Conservation (phyloP, 2,329 filamentous ascomycete genomes). For the Sphaerulina vaccinii region DNA sequence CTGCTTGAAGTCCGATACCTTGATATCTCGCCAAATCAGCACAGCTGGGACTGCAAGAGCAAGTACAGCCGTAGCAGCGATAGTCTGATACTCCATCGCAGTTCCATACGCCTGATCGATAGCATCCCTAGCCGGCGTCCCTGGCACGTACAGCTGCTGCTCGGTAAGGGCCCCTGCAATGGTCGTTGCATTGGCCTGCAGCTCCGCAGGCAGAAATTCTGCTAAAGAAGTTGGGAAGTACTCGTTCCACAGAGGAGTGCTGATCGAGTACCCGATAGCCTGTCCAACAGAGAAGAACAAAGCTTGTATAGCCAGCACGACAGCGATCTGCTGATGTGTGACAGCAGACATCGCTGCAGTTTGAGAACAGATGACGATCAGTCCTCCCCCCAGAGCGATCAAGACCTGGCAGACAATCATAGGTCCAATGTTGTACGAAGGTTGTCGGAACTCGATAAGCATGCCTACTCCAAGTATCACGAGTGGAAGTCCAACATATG, state of each 20-base stretch:
- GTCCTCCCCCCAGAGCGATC: conserved; percentile 35
- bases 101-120: conserved; percentile 50
- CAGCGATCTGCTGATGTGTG: conserved; percentile 37
- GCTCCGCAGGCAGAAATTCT: background rate
- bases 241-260: conserved; percentile 8
- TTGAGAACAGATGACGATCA: conserved; percentile 35
- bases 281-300: conserved; percentile 24
- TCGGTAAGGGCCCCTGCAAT: conserved; percentile 6
- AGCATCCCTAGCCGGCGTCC: conserved; percentile 44
- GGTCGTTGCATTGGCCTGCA: background rate
- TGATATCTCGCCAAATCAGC: conserved; percentile 37
- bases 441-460: conserved; percentile 41
- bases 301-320: conserved; percentile 36
- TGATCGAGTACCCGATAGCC: conserved; percentile 9
- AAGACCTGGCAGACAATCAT: conserved; percentile 47
- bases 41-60: conserved; percentile 30
- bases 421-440: conserved; percentile 36
- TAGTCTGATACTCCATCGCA: conserved; percentile 46
- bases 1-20: conserved; percentile 38
- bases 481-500: conserved; percentile 30
- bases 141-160: conserved; percentile 43
- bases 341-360: conserved; percentile 39
- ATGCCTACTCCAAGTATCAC: conserved; percentile 27
- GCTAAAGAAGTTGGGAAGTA: conserved; percentile 3
- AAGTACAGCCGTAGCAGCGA: conserved; percentile 37